Evolutionary conservation across 805 yeast species (phyloP), one percentile per base, ranked within the genome.

Genomic region (Blastobotrys attinorum): DNA sequence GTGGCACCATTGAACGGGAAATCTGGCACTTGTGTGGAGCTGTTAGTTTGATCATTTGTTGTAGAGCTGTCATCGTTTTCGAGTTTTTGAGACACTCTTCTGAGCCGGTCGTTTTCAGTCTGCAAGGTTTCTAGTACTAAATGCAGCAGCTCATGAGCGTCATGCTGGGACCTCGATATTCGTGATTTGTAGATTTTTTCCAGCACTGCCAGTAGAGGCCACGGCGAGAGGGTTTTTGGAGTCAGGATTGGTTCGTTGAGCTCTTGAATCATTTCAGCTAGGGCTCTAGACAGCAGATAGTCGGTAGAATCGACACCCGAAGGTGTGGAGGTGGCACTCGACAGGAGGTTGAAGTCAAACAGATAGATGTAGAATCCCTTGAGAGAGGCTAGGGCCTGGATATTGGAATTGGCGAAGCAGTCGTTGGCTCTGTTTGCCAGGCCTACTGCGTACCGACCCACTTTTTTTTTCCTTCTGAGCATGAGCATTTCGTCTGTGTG

Each of bases 111-210:
- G 51, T 75, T 70, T 57, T 90, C 97, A 43, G 71, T 72, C 40
- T 82, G 79, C 40, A 92, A 66, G 0, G 90, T 80, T 55, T 89
- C 95, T 18, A 90, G 65, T 17, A 89, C 71, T 42, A 86, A 63
- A 58, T 87, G 95, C 23, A 90, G 74, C 50, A 92, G 70, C 57
- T 90, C 98, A 55, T 92, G 97, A 0, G 97, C 96, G 65, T 90
- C 98, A 57, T 90, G 95, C 61, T 92, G 98, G 37, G 76, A 76
- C 29, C 83, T 67, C 2, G 95, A 80, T 22, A 92, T 80, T 50
- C 76, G 77, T 3, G 89, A 79, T 44, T 79, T 75, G 63, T 81
- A 83, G 13, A 83, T 79, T 7, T 61, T 62, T 56, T 90, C 97
- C 40, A 92, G 63, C 8, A 77, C 80, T 42, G 73, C 81, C 16